Percentiles rank a stretch among this genome's conserved stretches.
These are phyloP conservation scores for Dendrobium huoshanense DNA, from an alignment of 106 monocot genomes.

Conservation along the genomic window DNA sequence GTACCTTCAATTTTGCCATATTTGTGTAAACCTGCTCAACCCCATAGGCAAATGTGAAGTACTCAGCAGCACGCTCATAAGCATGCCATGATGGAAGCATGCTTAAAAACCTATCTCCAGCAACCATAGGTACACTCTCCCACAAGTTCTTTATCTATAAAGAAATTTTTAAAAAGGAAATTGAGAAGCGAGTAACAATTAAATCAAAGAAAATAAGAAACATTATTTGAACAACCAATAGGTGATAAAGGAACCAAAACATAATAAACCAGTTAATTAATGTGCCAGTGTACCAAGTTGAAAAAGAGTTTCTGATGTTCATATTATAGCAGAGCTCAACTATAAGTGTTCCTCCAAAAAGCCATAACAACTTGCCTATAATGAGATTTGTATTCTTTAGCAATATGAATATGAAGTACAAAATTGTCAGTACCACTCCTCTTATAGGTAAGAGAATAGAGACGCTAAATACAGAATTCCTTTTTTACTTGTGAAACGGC, in stretches of 20 bases:
- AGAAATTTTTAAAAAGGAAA: background rate
- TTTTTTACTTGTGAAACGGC: no score
- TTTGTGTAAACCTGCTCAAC: conserved; percentile 86
- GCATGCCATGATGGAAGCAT: conserved; percentile 98
- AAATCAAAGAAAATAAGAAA: background rate
- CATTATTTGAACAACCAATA: background rate
- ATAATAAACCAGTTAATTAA: background rate
- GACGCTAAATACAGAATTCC: no score
- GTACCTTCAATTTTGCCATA: conserved; percentile 79
- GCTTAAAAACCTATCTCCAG: conserved; percentile 84
- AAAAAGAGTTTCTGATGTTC: background rate
- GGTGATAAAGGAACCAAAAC: no score
- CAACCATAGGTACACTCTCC: conserved; percentile 70
- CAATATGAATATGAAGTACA: no score
- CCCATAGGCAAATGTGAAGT: conserved; percentile 71
- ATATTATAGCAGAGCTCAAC: background rate
- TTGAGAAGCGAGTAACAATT: background rate
- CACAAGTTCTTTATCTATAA: conserved; percentile 73
- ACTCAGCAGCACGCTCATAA: conserved; percentile 85
- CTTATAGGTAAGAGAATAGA: no score
- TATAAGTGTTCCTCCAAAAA: background rate
- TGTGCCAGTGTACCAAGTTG: background rate
- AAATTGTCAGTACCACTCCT: no score
- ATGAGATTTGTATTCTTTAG: no score
- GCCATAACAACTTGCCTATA: no score